Conservation (phyloP, 345 rosid genomes). For the Dipteronia dyeriana region DNA sequence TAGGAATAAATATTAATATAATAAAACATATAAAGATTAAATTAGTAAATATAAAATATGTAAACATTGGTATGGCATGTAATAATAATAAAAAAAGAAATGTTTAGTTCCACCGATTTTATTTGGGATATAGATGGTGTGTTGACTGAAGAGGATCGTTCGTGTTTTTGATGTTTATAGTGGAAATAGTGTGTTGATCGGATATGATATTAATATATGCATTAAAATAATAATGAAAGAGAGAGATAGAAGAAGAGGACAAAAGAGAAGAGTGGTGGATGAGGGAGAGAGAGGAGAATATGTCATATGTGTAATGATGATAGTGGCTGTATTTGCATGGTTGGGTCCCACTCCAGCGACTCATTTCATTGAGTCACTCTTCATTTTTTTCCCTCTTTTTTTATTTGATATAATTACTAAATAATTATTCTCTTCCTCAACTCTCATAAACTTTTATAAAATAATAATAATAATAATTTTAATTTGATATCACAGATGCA, state of each 20-base stretch:
- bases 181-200: too few species aligned
- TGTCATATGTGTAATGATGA: conserved; percentile 32
- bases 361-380: conserved; percentile 26
- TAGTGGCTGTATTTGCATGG: conserved; percentile 15
- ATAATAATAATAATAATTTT: background rate
- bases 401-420: background rate
- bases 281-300: background rate
- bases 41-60: too few species aligned
- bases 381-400: background rate
- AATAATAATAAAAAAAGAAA: too few species aligned
- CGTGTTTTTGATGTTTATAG: too few species aligned
- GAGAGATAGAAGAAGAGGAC: too few species aligned
- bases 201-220: too few species aligned
- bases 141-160: too few species aligned
- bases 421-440: background rate
- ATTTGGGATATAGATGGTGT: too few species aligned
- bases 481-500: background rate
- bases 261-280: background rate
- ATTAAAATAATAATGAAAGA: background rate
- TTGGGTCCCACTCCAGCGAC: conserved; percentile 28
- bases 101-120: too few species aligned
- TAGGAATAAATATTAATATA: too few species aligned
- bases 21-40: too few species aligned
- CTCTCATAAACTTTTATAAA: background rate
- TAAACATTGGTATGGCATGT: too few species aligned